Conservation (phyloP, 768 basidiomycete genomes). For the Trametes punicea region DNA sequence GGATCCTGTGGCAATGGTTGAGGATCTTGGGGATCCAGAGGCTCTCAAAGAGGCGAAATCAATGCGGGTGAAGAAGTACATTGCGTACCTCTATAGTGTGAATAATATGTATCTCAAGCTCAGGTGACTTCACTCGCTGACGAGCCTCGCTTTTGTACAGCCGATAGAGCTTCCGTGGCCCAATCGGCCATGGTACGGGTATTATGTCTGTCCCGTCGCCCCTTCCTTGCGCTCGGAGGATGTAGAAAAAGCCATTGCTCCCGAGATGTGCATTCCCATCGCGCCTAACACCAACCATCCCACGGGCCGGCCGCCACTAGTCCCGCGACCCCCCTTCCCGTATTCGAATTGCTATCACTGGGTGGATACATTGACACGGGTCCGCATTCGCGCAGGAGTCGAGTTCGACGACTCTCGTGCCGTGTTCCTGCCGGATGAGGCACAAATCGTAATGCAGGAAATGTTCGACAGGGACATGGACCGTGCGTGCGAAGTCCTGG, state of each 20-base stretch:
- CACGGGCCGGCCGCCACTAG: neutral
- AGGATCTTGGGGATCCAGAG: neutral
- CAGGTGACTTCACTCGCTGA: neutral
- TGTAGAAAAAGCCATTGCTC: neutral
- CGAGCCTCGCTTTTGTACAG: neutral
- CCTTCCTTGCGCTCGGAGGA: neutral
- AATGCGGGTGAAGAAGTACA: neutral
- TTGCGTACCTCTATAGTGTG: neutral
- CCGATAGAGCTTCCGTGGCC: neutral
- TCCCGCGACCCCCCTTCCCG: neutral
- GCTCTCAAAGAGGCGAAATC: neutral
- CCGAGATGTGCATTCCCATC: conserved; percentile 24
- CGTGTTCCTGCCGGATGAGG: neutral
- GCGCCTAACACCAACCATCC: neutral
- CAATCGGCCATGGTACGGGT: neutral
- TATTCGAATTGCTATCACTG: conserved; percentile 3
- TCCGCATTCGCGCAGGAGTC: neutral
- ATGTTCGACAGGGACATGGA: neutral
- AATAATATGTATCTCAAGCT: neutral
- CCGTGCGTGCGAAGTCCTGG: too few species aligned
- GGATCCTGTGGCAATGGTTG: conserved; percentile 10
- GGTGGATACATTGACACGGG: neutral
- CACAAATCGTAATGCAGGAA: neutral
- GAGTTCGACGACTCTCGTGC: neutral
- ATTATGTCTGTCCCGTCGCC: neutral